Evolutionary conservation across 2,329 filamentous ascomycete species (phyloP), one percentile per base, ranked within the genome.

Genomic region (Venturiaceae sp.): DNA sequence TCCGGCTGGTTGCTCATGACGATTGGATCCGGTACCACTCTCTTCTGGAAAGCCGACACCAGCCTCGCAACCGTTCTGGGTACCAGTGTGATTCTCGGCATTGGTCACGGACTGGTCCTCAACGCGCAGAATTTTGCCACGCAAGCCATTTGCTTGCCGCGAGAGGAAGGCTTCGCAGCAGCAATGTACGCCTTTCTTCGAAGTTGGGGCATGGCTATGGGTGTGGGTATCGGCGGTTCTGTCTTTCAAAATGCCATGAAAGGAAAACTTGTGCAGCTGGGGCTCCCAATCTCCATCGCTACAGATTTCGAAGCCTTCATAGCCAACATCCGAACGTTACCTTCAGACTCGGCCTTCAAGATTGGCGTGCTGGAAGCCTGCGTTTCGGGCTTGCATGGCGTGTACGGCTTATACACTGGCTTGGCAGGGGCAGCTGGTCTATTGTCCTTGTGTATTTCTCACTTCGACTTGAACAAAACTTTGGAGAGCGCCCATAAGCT

Each of bases 141-240:
- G 1, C 74, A 76, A 53, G 72, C 70, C 16, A 66, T 72, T 34
- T 67, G 70, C 4, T 63, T 64, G 50, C 60, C 64, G 0, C 66
- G 70, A 44, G 66, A 74, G 41, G 62, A 62, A 26, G 67, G 65
- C 1, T 66, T 68, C 37, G 70, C 75, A 1, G 68, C 68, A 0
- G 66, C 65, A 32, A 73, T 71, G 72, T 74, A 71, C 61, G 68
- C 64, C 1, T 71, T 72, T 62, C 65, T 71, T 14, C 69, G 68
- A 23, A 71, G 69, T 5, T 68, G 77, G 58, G 76, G 77, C 1
- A 75, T 76, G 75, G 70, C 72, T 9, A 60, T 75, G 28, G 75
- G 76, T 11, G 68, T 79, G 4, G 72, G 73, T 5, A 23, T 60
- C 8, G 68, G 71, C 2, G 70, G 68, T 3, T 66, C 71, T 1